Evolutionary conservation across 257 asterid genomes (phyloP).

Genomic region (Phtheirospermum japonicum): DNA sequence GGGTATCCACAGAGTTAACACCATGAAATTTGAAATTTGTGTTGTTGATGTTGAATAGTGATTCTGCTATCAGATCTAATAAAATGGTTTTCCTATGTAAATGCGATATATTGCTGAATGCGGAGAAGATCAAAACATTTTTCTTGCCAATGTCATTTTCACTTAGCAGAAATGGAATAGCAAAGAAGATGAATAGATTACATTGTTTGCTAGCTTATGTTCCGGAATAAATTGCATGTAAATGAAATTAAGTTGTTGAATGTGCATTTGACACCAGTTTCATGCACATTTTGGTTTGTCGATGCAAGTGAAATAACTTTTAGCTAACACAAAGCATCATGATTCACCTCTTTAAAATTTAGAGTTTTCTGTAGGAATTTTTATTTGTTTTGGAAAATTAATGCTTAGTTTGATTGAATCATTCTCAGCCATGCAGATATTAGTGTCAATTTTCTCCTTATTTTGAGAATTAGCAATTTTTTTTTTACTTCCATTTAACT

Average conservation of each 20-base stretch:
- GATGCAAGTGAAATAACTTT: conserved; percentile 3
- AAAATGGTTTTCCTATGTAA: not conserved
- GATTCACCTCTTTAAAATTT: not conserved
- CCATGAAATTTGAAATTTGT: not conserved
- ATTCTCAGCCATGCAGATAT: not conserved
- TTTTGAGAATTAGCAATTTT: conserved; percentile 2
- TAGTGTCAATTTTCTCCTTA: not conserved
- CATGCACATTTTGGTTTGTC: not conserved
- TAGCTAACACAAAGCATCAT: not conserved
- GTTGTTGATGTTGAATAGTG: conserved; percentile 6
- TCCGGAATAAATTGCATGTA: conserved; percentile 10
- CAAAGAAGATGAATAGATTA: conserved; percentile 3
- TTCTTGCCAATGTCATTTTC: not conserved
- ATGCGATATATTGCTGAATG: conserved; percentile 10
- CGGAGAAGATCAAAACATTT: conserved; percentile 8
- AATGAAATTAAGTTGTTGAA: conserved; percentile 17
- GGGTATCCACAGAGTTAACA: not conserved
- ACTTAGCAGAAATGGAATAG: not conserved
- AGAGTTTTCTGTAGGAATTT: conserved; percentile 1
- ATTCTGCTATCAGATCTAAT: conserved; percentile 3
- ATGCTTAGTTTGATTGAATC: not conserved
- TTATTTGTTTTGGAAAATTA: not conserved
- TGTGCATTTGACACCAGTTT: not conserved
- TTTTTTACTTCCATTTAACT: conserved; percentile 24
- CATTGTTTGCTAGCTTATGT: not conserved